Evolutionary conservation across 2,329 filamentous ascomycete species (phyloP).

Genomic region (Anisogramma anomala): DNA sequence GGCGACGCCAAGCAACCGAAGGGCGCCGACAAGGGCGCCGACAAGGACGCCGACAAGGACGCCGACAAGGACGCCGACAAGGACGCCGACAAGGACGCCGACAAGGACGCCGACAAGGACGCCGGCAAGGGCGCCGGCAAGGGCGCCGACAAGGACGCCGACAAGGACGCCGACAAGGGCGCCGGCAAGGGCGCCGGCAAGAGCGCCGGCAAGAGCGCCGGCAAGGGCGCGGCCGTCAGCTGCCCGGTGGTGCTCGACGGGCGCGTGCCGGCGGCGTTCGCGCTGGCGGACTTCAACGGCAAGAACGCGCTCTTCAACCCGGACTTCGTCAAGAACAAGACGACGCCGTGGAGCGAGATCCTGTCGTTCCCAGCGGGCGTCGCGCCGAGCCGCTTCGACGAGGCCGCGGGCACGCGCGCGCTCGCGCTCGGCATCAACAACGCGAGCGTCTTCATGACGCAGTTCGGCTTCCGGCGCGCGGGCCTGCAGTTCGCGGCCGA

Average conservation of each 20-base stretch:
- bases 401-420: constrained; percentile 22
- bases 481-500: constrained; percentile 32
- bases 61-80: no score
- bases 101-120: no score
- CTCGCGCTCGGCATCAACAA: constrained; percentile 35
- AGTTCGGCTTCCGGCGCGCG: constrained; percentile 34
- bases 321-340: constrained; percentile 27
- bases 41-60: no score
- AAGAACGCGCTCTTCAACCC: constrained; percentile 24
- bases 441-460: constrained; percentile 32
- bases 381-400: constrained; percentile 27
- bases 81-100: no score
- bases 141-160: no score
- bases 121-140: no score
- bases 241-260: constrained; percentile 29
- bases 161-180: not conserved
- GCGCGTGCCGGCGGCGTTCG: constrained; percentile 20
- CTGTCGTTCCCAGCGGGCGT: constrained; percentile 21
- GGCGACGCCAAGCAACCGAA: no score
- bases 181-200: no score
- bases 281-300: constrained; percentile 23
- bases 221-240: constrained; percentile 14
- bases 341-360: constrained; percentile 26
- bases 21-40: no score
- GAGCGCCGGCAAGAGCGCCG: not conserved